Percentiles rank a stretch among this genome's conserved stretches.
phyloP scores from a whole-genome alignment of 371 early-diverging fungal genomes.

The Apophysomyces ossiformis region DNA sequence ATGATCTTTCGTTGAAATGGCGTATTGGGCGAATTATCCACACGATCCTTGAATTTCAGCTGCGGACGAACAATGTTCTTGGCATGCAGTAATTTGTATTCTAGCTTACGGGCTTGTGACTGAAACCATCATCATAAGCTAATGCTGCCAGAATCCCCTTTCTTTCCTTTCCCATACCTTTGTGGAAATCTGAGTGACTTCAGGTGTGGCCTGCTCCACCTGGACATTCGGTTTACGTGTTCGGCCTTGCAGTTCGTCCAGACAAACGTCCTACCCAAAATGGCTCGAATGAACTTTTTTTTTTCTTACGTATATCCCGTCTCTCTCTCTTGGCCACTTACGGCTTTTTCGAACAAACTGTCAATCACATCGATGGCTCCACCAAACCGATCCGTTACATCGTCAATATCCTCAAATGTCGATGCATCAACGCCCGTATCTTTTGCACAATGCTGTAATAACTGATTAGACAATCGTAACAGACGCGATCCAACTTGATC shows the following conservation, averaged over 20 bases:
- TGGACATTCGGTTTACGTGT: conserved; percentile 38
- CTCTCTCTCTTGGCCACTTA: conserved; percentile 33
- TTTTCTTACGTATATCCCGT: neutral
- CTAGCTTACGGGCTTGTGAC: conserved; percentile 37
- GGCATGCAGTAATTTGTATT: conserved; percentile 72
- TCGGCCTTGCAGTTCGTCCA: conserved; percentile 62
- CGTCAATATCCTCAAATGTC: conserved; percentile 63
- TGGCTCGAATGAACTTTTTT: neutral
- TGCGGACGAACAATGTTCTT: conserved; percentile 86
- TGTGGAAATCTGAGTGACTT: conserved; percentile 57
- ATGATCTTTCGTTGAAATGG: conserved; percentile 83
- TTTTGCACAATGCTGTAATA: conserved; percentile 55
- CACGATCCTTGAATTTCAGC: conserved; percentile 78
- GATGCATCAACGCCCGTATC: conserved; percentile 32
- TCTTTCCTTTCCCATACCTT: conserved; percentile 26
- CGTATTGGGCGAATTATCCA: conserved; percentile 80
- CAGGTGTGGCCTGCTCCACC: conserved; percentile 55
- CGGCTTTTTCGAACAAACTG: conserved; percentile 82
- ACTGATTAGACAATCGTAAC: conserved; percentile 62
- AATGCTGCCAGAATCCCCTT: neutral
- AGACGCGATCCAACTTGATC: conserved; percentile 52
- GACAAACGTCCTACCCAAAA: conserved; percentile 41
- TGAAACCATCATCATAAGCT: neutral
- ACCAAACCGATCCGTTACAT: conserved; percentile 71
- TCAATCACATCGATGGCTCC: conserved; percentile 81